Percentiles rank a stretch among this genome's conserved stretches.
Evolutionary conservation across 805 yeast species (phyloP).

Genomic region (Lachancea cidri): DNA sequence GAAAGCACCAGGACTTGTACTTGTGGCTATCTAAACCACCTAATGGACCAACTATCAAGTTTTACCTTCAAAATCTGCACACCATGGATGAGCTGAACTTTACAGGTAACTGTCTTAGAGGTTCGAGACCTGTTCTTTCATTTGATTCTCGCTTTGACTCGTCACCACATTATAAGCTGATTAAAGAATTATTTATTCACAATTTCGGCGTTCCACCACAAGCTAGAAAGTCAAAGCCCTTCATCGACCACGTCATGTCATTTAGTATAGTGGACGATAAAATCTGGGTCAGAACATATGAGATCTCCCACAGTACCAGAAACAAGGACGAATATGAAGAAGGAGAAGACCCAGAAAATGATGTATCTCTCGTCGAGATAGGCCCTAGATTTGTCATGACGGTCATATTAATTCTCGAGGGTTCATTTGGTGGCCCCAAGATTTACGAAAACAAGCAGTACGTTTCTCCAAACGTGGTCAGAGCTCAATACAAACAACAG

Average conservation of each 20-base stretch:
- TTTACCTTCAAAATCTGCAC: conserved; percentile 90
- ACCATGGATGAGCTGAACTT: conserved; percentile 94
- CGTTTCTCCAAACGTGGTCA: conserved; percentile 90
- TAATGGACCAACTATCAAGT: conserved; percentile 94
- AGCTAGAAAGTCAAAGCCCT: conserved; percentile 90
- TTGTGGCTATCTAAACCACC: conserved; percentile 96
- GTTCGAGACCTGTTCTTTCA: conserved; percentile 89
- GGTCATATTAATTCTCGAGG: conserved; percentile 85
- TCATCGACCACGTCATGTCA: conserved; percentile 90
- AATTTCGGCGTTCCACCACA: conserved; percentile 93
- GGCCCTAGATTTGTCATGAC: conserved; percentile 97
- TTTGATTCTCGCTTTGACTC: conserved; percentile 77
- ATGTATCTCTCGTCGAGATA: conserved; percentile 80
- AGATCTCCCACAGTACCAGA: conserved; percentile 61
- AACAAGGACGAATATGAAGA: conserved; percentile 49
- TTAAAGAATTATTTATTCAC: conserved; percentile 79
- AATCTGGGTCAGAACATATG: conserved; percentile 94
- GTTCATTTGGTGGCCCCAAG: conserved; percentile 96
- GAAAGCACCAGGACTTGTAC: conserved; percentile 93
- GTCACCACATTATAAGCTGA: conserved; percentile 60
- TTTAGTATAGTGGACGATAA: conserved; percentile 89
- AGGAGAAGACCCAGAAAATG: conserved; percentile 42
- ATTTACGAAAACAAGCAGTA: conserved; percentile 95
- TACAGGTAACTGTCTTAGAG: conserved; percentile 93
- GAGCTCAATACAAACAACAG: conserved; percentile 80